Percentiles rank a stretch among this genome's conserved stretches.
Conservation (phyloP, 78 protist genomes). For the Isochrysis galbana region DNA sequence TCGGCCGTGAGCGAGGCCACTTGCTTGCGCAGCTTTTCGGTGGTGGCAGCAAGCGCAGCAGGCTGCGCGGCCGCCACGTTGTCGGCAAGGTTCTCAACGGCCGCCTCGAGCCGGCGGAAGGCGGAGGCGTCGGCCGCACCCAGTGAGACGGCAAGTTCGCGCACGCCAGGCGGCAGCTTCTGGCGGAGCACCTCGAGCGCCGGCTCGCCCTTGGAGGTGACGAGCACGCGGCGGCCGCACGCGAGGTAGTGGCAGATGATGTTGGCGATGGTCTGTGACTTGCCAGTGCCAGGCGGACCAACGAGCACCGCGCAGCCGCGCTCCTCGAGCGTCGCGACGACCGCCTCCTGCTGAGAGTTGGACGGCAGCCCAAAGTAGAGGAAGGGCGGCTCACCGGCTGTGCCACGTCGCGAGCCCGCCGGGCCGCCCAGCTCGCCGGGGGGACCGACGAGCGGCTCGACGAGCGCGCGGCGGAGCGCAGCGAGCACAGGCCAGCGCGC, state of each 20-base stretch:
- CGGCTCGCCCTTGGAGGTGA: slow-evolving; percentile 27
- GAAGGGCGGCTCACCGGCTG: too few relatives aligned
- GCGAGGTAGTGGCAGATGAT: slow-evolving; percentile 30
- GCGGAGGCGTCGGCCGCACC: slow-evolving; percentile 7
- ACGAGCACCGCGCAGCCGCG: slow-evolving; percentile 23
- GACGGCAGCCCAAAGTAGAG: slow-evolving; percentile 30
- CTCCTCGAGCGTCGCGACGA: background rate
- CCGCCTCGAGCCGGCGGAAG: slow-evolving; percentile 13
- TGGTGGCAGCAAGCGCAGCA: background rate
- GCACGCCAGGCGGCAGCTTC: slow-evolving; percentile 23
- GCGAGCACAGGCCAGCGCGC: background rate
- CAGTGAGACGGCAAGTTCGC: slow-evolving; percentile 20
- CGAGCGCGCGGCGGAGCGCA: background rate
- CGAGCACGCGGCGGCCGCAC: slow-evolving; percentile 15
- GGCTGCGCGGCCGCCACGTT: background rate
- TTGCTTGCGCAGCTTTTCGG: background rate
- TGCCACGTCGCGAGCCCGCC: background rate
- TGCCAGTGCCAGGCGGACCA: slow-evolving; percentile 22
- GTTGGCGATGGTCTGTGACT: slow-evolving; percentile 27
- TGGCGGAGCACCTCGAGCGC: slow-evolving; percentile 15
- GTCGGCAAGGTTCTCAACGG: slow-evolving; percentile 15
- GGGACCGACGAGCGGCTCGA: background rate
- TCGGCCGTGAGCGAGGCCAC: background rate
- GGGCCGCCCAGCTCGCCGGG: background rate
- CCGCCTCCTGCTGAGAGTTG: slow-evolving; percentile 12